Conservation (phyloP, 352 stramenopile species). For the Globisporangium radiosum region DNA sequence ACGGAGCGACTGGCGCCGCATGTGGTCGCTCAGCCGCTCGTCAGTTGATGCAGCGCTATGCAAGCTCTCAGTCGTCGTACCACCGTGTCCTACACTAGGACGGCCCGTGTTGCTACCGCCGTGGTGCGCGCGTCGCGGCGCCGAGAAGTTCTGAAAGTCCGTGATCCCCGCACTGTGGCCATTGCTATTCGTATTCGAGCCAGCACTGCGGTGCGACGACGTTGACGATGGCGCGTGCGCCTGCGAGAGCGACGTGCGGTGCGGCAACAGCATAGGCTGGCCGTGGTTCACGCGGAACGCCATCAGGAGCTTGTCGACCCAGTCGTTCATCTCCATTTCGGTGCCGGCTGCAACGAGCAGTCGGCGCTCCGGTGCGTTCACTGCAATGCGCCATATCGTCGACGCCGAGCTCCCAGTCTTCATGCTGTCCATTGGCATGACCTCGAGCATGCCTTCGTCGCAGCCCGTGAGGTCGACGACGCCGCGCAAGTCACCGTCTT, state of each 20-base stretch:
- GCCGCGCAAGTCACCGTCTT: slow-evolving; percentile 68
- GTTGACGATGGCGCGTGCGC: slow-evolving; percentile 1
- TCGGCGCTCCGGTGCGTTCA: slow-evolving; percentile 52
- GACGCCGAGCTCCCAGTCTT: slow-evolving; percentile 65
- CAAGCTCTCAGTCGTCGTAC: slow-evolving; percentile 12
- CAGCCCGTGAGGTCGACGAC: slow-evolving; percentile 66
- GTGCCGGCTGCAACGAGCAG: slow-evolving; percentile 62
- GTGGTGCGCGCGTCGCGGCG: slow-evolving; percentile 26
- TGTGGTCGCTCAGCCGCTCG: slow-evolving; percentile 18
- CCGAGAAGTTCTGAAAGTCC: slow-evolving; percentile 81
- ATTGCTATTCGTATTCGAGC: not conserved
- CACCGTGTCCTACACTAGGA: slow-evolving; percentile 29
- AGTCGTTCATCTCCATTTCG: slow-evolving; percentile 85
- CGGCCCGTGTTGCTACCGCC: slow-evolving; percentile 16
- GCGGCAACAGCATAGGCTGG: slow-evolving; percentile 20
- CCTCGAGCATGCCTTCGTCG: slow-evolving; percentile 53
- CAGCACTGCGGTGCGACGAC: not conserved
- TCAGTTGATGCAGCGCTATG: not conserved
- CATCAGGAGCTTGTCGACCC: slow-evolving; percentile 68
- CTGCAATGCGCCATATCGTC: slow-evolving; percentile 73
- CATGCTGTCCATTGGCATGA: slow-evolving; percentile 73
- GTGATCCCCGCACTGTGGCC: slow-evolving; percentile 23
- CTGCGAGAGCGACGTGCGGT: slow-evolving; percentile 11
- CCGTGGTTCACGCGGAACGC: slow-evolving; percentile 55
- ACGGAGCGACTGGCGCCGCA: slow-evolving; percentile 20